A percentile compares a stretch with the other conserved stretches of the same genome.
These are phyloP conservation scores for Sonneratia alba DNA, from an alignment of 345 rosid genomes.

Conservation along the genomic window DNA sequence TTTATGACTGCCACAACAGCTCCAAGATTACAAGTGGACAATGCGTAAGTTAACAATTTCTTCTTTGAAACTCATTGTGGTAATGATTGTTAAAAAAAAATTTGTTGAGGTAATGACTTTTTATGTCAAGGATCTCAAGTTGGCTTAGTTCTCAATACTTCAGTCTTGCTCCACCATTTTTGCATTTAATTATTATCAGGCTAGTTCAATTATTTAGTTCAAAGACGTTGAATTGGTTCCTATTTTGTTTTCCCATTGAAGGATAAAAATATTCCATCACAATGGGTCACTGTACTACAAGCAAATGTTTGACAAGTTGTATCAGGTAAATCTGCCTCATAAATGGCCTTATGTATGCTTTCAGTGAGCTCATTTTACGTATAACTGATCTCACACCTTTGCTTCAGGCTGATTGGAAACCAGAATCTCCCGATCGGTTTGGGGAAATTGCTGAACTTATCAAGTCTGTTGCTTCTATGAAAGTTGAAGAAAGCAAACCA, in stretches of 20 bases:
- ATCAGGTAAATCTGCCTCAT: slow-evolving; percentile 47
- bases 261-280: slow-evolving; percentile 75
- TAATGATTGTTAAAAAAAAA: neutral
- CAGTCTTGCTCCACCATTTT: neutral
- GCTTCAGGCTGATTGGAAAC: slow-evolving; percentile 85
- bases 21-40: slow-evolving; percentile 89
- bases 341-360: neutral
- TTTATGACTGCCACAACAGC: slow-evolving; percentile 96
- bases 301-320: slow-evolving; percentile 78
- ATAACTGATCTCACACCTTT: neutral
- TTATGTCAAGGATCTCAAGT: neutral
- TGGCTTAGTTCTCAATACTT: neutral
- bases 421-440: slow-evolving; percentile 62
- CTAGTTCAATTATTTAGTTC: neutral
- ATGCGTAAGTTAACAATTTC: slow-evolving; percentile 49
- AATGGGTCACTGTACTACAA: slow-evolving; percentile 68
- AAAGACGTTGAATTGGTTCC: neutral
- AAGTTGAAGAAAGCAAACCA: slow-evolving; percentile 46
- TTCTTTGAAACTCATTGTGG: neutral
- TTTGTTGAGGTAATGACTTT: no score
- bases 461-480: slow-evolving; percentile 52
- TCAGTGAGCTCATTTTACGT: slow-evolving; percentile 4
- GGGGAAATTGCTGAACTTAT: slow-evolving; percentile 55
- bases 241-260: slow-evolving; percentile 20
- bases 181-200: neutral